These are phyloP conservation scores for Cutaneotrichosporon arboriforme DNA, from an alignment of 1,284 basidiomycete genomes.

Conservation along the genomic window DNA sequence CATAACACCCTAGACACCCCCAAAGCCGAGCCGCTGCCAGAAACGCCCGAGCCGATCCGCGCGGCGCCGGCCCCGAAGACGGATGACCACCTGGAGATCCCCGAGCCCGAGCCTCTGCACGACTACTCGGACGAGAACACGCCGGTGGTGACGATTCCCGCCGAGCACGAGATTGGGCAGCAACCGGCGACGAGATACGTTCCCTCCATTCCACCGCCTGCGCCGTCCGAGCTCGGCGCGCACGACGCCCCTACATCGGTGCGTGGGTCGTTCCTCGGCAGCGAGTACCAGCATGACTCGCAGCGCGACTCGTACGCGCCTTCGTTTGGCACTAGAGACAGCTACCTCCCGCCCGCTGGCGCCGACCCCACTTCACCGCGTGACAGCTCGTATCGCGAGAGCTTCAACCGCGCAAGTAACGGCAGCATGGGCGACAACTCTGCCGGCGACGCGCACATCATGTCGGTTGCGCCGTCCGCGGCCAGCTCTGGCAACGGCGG, in stretches of 20 bases:
- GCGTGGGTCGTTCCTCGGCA: constrained; percentile 5
- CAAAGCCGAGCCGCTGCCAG: too few relatives aligned
- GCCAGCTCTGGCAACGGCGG: background rate
- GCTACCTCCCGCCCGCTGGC: background rate
- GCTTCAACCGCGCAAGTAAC: background rate
- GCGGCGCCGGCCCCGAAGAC: too few relatives aligned
- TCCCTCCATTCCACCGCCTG: constrained; percentile 2
- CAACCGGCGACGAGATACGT: background rate
- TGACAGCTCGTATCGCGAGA: background rate
- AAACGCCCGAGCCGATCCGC: too few relatives aligned
- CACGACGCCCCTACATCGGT: constrained; percentile 1
- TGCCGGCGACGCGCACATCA: background rate
- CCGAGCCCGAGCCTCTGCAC: background rate
- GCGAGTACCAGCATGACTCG: background rate
- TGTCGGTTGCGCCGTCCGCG: background rate
- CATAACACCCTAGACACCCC: too few relatives aligned
- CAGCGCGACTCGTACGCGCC: background rate
- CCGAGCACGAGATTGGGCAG: background rate
- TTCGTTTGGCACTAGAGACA: background rate
- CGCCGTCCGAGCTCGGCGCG: background rate
- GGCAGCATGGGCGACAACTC: background rate
- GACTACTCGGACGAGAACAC: background rate
- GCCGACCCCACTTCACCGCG: background rate
- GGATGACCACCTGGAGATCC: background rate
- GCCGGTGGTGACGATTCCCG: constrained; percentile 7